Evolutionary conservation across 345 rosid species (phyloP).

Genomic region (Nephelium lappaceum): DNA sequence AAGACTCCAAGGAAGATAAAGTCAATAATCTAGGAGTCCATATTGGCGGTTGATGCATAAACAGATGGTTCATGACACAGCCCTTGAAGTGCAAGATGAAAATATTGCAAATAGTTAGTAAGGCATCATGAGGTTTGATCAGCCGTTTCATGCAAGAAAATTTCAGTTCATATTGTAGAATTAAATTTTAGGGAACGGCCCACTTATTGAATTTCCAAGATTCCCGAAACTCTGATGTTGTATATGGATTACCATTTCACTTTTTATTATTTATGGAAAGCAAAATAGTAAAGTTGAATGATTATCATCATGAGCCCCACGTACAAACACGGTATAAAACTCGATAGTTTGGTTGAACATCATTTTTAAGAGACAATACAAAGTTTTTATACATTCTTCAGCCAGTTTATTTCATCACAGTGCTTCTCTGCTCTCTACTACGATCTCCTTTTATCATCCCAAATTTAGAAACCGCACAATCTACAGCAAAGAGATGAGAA

Average conservation of each 20-base stretch:
- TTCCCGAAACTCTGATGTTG: neutral
- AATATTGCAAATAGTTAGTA: neutral
- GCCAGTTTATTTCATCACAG: neutral
- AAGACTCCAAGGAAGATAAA: neutral
- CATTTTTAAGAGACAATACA: neutral
- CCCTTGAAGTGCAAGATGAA: neutral
- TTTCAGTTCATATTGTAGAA: too few relatives aligned
- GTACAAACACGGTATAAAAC: too few relatives aligned
- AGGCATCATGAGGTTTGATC: too few relatives aligned
- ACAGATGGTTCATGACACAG: neutral
- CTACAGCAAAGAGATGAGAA: constrained; percentile 13
- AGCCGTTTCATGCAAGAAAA: too few relatives aligned
- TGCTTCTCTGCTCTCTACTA: neutral
- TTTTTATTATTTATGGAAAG: neutral
- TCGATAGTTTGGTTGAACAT: too few relatives aligned
- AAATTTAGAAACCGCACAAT: constrained; percentile 12
- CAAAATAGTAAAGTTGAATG: neutral
- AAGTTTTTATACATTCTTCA: neutral
- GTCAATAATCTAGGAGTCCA: neutral
- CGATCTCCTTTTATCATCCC: neutral
- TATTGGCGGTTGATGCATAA: neutral
- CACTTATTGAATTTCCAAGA: too few relatives aligned
- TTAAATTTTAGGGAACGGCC: too few relatives aligned
- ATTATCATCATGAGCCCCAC: too few relatives aligned
- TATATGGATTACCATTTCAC: neutral